Evolutionary conservation across 1,139 yeast genomes (phyloP).

Genomic region (Zygosaccharomyces sapae): DNA sequence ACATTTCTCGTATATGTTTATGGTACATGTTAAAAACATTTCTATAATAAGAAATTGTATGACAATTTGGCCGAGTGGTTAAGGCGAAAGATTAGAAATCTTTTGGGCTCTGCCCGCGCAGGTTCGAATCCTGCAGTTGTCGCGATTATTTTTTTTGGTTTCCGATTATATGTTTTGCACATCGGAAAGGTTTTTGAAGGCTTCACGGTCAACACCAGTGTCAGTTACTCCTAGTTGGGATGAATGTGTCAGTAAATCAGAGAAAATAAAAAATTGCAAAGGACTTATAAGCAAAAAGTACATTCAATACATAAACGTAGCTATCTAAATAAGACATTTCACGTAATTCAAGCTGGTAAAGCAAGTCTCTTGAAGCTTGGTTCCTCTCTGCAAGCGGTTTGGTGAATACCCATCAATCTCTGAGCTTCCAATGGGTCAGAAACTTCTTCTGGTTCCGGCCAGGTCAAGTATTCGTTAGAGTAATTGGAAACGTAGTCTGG

Average conservation of each 20-base stretch:
- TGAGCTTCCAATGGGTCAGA: conserved; percentile 47
- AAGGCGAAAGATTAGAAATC: conserved; percentile 53
- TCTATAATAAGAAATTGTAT: neutral
- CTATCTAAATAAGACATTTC: neutral
- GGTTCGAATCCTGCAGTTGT: conserved; percentile 41
- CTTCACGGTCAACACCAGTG: neutral
- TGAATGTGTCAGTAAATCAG: neutral
- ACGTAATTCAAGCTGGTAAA: conserved; percentile 13
- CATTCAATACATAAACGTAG: neutral
- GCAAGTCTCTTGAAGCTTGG: conserved; percentile 50
- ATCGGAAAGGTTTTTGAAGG: neutral
- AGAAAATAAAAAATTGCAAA: neutral
- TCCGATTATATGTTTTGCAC: too few species aligned
- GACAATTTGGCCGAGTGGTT: conserved; percentile 47
- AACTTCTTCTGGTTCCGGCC: conserved; percentile 49
- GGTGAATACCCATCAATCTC: conserved; percentile 45
- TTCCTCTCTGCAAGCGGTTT: conserved; percentile 44
- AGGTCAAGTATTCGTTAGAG: conserved; percentile 47
- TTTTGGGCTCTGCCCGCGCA: conserved; percentile 46
- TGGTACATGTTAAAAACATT: neutral
- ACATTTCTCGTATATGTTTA: neutral
- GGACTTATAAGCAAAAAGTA: neutral
- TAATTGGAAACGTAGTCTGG: conserved; percentile 47
- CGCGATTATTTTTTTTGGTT: conserved; percentile 14
- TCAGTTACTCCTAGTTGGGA: neutral